Base-by-base conservation (phyloP, 2,329 filamentous ascomycete species). In the Plectosphaerella cucumerina region DNA sequence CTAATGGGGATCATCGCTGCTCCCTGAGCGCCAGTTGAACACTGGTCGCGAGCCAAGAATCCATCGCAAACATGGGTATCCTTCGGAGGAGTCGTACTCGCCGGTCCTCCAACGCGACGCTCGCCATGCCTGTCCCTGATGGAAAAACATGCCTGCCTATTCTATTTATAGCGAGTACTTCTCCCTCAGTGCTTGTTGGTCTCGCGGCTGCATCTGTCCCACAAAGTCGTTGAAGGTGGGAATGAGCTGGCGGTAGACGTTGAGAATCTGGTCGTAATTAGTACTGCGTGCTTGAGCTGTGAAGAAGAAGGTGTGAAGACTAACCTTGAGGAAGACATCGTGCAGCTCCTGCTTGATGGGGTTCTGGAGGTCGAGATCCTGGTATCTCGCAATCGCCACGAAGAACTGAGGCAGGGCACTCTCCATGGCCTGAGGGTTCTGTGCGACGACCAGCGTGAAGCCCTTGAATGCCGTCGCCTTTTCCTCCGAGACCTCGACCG, bases 391-490 rank as follows among this genome's bases (percentile, higher is more conserved):
- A 71, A 97, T 95, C 51, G 89, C 80, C 48, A 77, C 80, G 67
- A 99, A 96, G 70, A 94, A 95, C 51, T 87, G 82, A 34, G 87
- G 76, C 39, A 99, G 76, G 52, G 85, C 88, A 59, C 86, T 86
- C 70, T 97, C 94, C 83, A 99, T 93, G 2, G 91, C 90, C 64
- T 91, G 83, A 1, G 94, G 94, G 62, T 97, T 97, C 63, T 85
- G 83, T 55, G 88, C 81, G 4, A 97, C 88, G 45, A 96, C 81
- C 59, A 87, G 80, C 50, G 89, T 89, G 71, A 99, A 97, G 0
- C 94, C 94, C 61, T 90, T 85, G 67, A 97, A 90, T 0, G 94
- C 93, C 22, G 92, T 92, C 1, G 89, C 90, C 72, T 99, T 99
- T 70, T 99, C 94, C 54, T 96, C 89, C 3, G 90, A 93, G 62